These are phyloP conservation scores for Scutellaria galericulata DNA, from an alignment of 257 asterid species.

Conservation along the genomic window DNA sequence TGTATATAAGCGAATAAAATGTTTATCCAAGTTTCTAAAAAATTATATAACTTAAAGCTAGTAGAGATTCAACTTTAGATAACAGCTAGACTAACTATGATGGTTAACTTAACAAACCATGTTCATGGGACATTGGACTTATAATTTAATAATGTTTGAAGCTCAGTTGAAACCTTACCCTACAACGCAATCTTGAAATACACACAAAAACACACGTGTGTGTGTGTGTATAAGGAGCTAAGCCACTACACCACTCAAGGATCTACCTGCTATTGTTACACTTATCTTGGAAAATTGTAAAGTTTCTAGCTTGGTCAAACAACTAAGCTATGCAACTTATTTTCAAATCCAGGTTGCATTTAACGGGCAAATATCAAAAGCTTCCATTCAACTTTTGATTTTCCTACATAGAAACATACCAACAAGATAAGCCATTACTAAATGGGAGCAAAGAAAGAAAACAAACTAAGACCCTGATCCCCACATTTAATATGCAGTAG, in stretches of 20 bases:
- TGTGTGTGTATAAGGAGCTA: neutral
- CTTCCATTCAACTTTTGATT: neutral
- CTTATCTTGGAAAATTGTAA: no score
- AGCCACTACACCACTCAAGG: neutral
- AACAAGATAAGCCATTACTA: neutral
- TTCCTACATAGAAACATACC: neutral
- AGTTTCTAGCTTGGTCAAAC: no score
- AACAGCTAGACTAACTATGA: neutral
- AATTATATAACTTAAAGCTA: neutral
- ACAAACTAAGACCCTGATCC: slow-evolving; percentile 6
- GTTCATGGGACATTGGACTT: neutral
- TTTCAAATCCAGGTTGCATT: slow-evolving; percentile 1
- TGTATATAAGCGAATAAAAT: no score
- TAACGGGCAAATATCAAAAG: neutral
- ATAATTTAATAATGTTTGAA: neutral
- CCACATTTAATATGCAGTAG: neutral
- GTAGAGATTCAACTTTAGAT: neutral
- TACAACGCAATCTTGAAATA: neutral
- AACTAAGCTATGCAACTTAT: neutral
- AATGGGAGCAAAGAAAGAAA: neutral
- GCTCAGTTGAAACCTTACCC: neutral
- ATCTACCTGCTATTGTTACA: no score
- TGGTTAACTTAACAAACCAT: neutral
- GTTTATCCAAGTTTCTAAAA: no score
- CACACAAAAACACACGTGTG: neutral